These are phyloP conservation scores for Nothophoma quercina DNA, from an alignment of 2,329 filamentous ascomycete species.

Conservation along the genomic window DNA sequence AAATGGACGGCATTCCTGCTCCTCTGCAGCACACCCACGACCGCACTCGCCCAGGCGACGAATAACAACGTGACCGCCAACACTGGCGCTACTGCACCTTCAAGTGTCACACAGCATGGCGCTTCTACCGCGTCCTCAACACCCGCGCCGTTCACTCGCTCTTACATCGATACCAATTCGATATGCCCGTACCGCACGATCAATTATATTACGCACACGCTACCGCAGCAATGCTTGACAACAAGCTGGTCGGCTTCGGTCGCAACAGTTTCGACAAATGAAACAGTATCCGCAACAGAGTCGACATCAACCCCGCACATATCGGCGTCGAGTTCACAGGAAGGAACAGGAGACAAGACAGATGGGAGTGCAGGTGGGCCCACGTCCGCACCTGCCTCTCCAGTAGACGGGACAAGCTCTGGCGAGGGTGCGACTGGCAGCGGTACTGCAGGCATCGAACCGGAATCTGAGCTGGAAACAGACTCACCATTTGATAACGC, in stretches of 20 bases:
- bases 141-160: slow-evolving; percentile 20
- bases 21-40: slow-evolving; percentile 41
- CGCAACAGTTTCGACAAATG: slow-evolving; percentile 24
- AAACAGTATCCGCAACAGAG: slow-evolving; percentile 18
- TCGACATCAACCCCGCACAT: slow-evolving; percentile 20
- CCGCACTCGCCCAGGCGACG: slow-evolving; percentile 38
- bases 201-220: slow-evolving; percentile 81
- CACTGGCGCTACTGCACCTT: slow-evolving; percentile 34
- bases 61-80: slow-evolving; percentile 40
- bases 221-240: slow-evolving; percentile 78
- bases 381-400: slow-evolving; percentile 3
- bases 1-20: slow-evolving; percentile 47
- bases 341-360: slow-evolving; percentile 14
- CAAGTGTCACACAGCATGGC: slow-evolving; percentile 30
- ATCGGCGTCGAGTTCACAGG: slow-evolving; percentile 3
- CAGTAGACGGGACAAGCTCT: slow-evolving; percentile 16
- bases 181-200: slow-evolving; percentile 67
- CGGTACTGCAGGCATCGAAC: slow-evolving; percentile 27
- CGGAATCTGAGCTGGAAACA: slow-evolving; percentile 64
- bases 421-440: slow-evolving; percentile 10
- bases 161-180: slow-evolving; percentile 42
- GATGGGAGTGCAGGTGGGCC: slow-evolving; percentile 12
- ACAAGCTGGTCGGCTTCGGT: slow-evolving; percentile 60
- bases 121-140: slow-evolving; percentile 23
- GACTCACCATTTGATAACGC: slow-evolving; percentile 75